phyloP scores from a whole-genome alignment of 352 stramenopile genomes.

The Pythium aristosporum region DNA sequence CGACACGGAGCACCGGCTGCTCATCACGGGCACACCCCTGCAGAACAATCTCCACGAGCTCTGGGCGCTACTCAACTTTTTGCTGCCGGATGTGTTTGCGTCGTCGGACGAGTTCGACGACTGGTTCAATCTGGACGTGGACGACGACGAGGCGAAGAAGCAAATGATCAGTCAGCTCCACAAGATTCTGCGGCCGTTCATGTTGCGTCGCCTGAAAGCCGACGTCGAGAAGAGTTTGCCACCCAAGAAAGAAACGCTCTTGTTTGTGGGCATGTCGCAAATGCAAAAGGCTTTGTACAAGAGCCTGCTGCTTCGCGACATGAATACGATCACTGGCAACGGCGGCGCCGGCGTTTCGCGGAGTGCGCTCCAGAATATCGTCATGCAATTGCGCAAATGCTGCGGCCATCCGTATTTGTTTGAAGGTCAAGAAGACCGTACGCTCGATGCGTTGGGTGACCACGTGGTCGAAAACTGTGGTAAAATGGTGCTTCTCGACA shows the following conservation, averaged over 20 bases:
- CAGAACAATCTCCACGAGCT: constrained; percentile 96
- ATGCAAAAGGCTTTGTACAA: constrained; percentile 98
- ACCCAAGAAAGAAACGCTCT: constrained; percentile 97
- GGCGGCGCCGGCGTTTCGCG: constrained; percentile 65
- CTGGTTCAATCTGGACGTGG: constrained; percentile 88
- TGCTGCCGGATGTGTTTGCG: constrained; percentile 93
- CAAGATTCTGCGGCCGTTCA: constrained; percentile 93
- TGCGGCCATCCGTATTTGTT: constrained; percentile 94
- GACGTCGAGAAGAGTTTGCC: constrained; percentile 98
- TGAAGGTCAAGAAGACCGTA: constrained; percentile 94
- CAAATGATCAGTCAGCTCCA: constrained; percentile 89
- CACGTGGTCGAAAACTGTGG: constrained; percentile 97
- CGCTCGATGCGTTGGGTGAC: constrained; percentile 93
- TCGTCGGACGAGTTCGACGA: constrained; percentile 86
- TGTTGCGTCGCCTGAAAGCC: constrained; percentile 97
- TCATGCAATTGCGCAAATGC: constrained; percentile 89
- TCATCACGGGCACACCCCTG: constrained; percentile 94
- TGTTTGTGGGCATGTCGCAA: constrained; percentile 89
- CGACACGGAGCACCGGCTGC: constrained; percentile 79
- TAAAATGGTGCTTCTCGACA: constrained; percentile 97
- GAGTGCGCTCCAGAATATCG: constrained; percentile 83
- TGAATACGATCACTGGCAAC: constrained; percentile 84
- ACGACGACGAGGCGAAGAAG: constrained; percentile 88
- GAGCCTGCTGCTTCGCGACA: constrained; percentile 94
- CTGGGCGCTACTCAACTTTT: constrained; percentile 93